Evolutionary conservation across 768 basidiomycete genomes (phyloP), one percentile per base, ranked within the genome.

Genomic region (Brasilioporus rufonigricans): DNA sequence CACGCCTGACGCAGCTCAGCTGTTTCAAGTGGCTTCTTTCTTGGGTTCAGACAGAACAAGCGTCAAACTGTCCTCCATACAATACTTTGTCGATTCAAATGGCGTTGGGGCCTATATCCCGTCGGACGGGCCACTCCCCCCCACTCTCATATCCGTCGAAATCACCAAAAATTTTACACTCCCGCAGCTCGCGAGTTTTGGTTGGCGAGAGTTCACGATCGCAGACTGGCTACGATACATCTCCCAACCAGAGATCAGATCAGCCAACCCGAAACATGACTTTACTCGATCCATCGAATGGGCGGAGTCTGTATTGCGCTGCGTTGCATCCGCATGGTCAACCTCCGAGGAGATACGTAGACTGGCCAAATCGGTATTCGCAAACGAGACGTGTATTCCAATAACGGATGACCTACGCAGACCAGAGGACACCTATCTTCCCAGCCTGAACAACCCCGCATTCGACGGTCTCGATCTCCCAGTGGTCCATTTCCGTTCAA

Each of bases 211-310:
- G 65, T 74, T 98, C 9, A 77, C 82, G 0, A 66, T 94, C 19
- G 65, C 79, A 5, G 83, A 91, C 16, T 98, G 95, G 91, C 61
- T 95, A 48, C 72, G 72, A 18, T 79, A 87, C 69, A 72, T 97
- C 18, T 44, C 24, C 3, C 41, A 9, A 16, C 13, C 14, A 3
- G 27, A 29, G 5, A 47, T 76, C 81, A 12, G 31, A 31, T 35
- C 47, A 1, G 14, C 9, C 10, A 86, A 96, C 27, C 89, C 90
- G 4, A 45, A 71, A 14, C 26, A 26, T 8, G 24, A 48, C 47
- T 48, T 38, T 13, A 27, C 10, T 3, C 14, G 18, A 23, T 48
- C 46, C 3, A 16, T 23, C 16, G 8, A 23, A 24, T 48, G 46
- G 46, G 26, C 47, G 4, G 24, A 8, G 10, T n/a, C 8, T 7